Percentiles rank a stretch among this genome's conserved stretches.
Conservation (phyloP, 176 grass and related monocot genomes). For the Cenchrus purpureus region DNA sequence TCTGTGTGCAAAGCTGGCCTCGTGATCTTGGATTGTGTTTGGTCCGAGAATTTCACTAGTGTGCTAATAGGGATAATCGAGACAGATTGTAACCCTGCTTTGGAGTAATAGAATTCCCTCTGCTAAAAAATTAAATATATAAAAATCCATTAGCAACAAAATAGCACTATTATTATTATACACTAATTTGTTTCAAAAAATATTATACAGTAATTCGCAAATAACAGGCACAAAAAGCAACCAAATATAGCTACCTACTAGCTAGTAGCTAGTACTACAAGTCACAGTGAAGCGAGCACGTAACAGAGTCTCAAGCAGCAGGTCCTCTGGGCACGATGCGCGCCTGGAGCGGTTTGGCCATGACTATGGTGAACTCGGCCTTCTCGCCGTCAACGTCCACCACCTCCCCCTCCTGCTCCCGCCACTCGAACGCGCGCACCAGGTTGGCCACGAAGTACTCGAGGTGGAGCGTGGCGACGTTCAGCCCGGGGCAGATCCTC, state of each 20-base stretch:
- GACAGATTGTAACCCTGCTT: too few relatives aligned
- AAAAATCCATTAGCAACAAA: not conserved
- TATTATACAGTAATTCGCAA: not conserved
- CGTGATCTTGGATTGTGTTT: too few relatives aligned
- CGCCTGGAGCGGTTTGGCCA: conserved; percentile 48
- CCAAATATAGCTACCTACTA: too few relatives aligned
- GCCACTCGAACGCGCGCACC: conserved; percentile 31
- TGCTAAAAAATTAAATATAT: too few relatives aligned
- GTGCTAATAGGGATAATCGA: too few relatives aligned
- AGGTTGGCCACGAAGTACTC: conserved; percentile 44
- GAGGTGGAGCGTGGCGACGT: conserved; percentile 39
- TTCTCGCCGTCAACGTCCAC: conserved; percentile 45
- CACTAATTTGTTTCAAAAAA: too few relatives aligned
- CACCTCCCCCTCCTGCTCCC: conserved; percentile 32
- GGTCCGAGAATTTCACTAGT: too few relatives aligned
- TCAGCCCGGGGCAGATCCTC: conserved; percentile 51
- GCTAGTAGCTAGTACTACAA: not conserved
- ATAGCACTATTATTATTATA: not conserved
- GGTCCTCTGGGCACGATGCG: conserved; percentile 12
- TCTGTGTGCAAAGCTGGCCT: too few relatives aligned
- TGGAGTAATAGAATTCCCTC: too few relatives aligned
- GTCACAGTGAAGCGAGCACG: too few relatives aligned
- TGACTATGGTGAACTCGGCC: conserved; percentile 47
- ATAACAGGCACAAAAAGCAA: not conserved
- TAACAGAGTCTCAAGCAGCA: not conserved